A percentile compares a stretch with the other conserved stretches of the same genome.
phyloP scores from a whole-genome alignment of 495 filamentous ascomycete genomes.

The Aspergillus panamensis region DNA sequence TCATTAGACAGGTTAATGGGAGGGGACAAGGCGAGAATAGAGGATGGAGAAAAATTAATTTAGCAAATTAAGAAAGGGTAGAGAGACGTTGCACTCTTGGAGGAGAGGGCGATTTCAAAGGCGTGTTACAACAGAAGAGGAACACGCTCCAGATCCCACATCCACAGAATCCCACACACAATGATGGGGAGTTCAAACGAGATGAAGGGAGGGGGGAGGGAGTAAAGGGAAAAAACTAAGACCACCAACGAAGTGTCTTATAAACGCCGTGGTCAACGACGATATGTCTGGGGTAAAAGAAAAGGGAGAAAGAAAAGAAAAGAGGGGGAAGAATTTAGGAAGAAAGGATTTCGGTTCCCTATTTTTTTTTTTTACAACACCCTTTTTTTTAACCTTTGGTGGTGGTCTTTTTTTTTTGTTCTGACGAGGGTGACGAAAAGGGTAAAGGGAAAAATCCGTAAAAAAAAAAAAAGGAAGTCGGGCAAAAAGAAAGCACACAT shows the following conservation, averaged over 20 bases:
- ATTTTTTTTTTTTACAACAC: slow-evolving; percentile 17
- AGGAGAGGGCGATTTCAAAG: slow-evolving; percentile 15
- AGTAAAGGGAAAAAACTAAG: slow-evolving; percentile 16
- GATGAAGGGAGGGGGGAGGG: slow-evolving; percentile 11
- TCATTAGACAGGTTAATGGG: slow-evolving; percentile 47
- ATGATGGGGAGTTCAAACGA: slow-evolving; percentile 14
- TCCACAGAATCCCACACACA: slow-evolving; percentile 27
- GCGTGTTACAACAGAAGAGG: slow-evolving; percentile 20
- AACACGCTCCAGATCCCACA: slow-evolving; percentile 24
- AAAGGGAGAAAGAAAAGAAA: slow-evolving; percentile 11
- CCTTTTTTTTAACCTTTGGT: slow-evolving; percentile 17
- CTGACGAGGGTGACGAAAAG: slow-evolving; percentile 11
- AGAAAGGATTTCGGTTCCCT: slow-evolving; percentile 20
- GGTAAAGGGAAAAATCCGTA: neutral
- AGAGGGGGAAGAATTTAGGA: slow-evolving; percentile 13
- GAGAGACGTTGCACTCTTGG: neutral
- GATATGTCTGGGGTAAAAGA: slow-evolving; percentile 21
- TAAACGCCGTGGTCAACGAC: slow-evolving; percentile 27
- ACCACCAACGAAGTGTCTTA: slow-evolving; percentile 19
- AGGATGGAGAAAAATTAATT: slow-evolving; percentile 3
- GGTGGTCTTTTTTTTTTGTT: slow-evolving; percentile 19
- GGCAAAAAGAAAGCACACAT: slow-evolving; percentile 1
- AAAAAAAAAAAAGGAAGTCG: neutral
- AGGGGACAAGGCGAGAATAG: slow-evolving; percentile 10
- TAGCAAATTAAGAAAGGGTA: neutral